Base-by-base conservation (phyloP, 1,139 yeast genomes). In the Debaryomyces coudertii region DNA sequence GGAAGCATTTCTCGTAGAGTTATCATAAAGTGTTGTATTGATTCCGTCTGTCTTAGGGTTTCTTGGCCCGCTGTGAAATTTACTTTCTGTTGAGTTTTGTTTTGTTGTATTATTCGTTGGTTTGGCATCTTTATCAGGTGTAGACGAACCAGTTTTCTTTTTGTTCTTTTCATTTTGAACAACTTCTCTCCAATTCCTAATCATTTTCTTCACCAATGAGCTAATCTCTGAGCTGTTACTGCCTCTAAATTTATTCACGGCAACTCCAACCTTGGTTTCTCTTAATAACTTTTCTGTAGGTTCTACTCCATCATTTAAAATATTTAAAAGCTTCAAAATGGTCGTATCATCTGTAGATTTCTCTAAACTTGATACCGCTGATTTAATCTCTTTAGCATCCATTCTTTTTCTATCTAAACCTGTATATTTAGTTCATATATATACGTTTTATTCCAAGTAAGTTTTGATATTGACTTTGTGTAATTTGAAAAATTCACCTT, bases 191-290 rank as follows among this genome's bases (percentile, higher is more conserved):
- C 99, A 93, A 36, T 77, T 75, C 57, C 83, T 81, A 58, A 93
- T 90, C 73, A 90, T 88, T 57, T 81, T 82, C 65, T 87, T 88
- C 27, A 92, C 98, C 43, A 87, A 69, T 5, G 79, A 69, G 14
- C 84, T 76, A 42, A 93, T 83, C 50, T 85, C 88, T 20, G 76
- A 57, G 62, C 87, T 89, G 20, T 73, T 60, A 53, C 88, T 88
- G 8, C 86, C 70, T 55, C 96, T 80, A 60, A 86, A 82, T 67
- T 90, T 90, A 69, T 95, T 95, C 40, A 93, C 98, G 5, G 93
- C 95, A 22, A 93, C 95, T 50, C 99, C 99, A n/a, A 93, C 93
- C 66, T 90, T 90, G n/a, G 99, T 93, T 62, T 92, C 87, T 60
- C 97, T 76, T 44, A 93, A 73, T 36, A 92, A 76, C 61, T 84